Evolutionary conservation across 441 rosid genomes (phyloP), one percentile per base, ranked within the genome.

Genomic region (Gossypium lobatum): DNA sequence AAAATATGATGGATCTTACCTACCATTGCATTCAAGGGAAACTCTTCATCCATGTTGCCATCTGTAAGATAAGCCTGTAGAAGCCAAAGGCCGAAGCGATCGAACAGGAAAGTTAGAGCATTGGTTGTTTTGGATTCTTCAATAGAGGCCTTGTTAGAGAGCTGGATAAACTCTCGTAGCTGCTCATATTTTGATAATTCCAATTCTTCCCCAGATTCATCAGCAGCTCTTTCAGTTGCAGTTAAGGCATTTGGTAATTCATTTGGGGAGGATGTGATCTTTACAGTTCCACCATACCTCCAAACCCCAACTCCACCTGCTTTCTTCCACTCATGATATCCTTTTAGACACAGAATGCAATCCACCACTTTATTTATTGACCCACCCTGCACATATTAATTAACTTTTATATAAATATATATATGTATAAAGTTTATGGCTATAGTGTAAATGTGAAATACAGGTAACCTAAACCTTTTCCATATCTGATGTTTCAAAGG

Each of bases 271-370:
- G 95, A 86, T 6, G 88, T 85, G 66, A 95, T 95, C 89, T 88
- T 95, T 59, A 95, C 97, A 26, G 92, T 91, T 46, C 99, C 99
- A 68, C 99, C 98, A 71, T 93, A 95, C 73, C 97, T 87, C 97
- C 98, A 95, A 17, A 93, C 89, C 71, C 99, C 99, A 16, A 85
- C 87, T 70, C 96, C 99, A 61, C 99, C 99, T 0, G 93, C 90
- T 76, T 90, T 90, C 82, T 91, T 91, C 99, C 99, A 95, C 84
- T 91, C 96, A 16, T 91, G 85, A 73, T 86, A 95, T n/a, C 99
- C 99, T 86, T 93, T 93, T 81, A 95, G 80, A 74, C 99, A 95
- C 53, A 93, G 89, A 78, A 95, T 95, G 80, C 98, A 93, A 75
- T 95, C 98, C 16, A 93, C 98, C 37, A 93, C 98, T 82, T 91